These are phyloP conservation scores for Blepharisma stoltei DNA, from an alignment of 73 alveolate genomes.

Conservation along the genomic window DNA sequence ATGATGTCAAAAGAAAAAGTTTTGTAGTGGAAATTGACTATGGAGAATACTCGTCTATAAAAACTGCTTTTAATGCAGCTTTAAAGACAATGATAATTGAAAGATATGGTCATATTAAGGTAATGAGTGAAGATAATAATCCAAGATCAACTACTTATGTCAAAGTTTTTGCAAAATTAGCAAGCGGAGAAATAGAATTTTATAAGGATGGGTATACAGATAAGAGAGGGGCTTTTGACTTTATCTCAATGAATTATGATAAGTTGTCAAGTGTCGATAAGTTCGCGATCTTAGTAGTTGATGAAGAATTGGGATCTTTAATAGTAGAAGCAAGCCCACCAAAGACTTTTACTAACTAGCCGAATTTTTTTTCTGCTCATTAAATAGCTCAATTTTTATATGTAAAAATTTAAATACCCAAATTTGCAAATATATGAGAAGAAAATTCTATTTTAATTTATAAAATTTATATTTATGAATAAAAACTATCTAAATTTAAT, in stretches of 20 bases:
- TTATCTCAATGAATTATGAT: conserved; percentile 73
- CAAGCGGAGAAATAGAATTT: conserved; percentile 55
- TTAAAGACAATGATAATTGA: conserved; percentile 62
- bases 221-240: conserved; percentile 91
- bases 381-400: no score
- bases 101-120: conserved; percentile 81
- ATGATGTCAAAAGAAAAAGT: conserved; percentile 61
- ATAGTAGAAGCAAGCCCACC: conserved; percentile 76
- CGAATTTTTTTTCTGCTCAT: no score
- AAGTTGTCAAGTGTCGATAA: conserved; percentile 62
- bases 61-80: conserved; percentile 73
- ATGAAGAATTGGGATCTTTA: conserved; percentile 78
- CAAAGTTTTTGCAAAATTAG: conserved; percentile 70
- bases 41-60: conserved; percentile 44
- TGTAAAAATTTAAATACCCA: no score
- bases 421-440: no score
- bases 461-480: no score
- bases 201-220: conserved; percentile 96
- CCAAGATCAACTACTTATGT: conserved; percentile 83
- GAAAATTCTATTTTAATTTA: no score
- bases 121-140: conserved; percentile 50
- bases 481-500: no score
- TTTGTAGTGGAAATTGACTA: conserved; percentile 72
- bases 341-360: conserved; percentile 43
- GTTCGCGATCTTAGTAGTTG: conserved; percentile 73